phyloP scores from a whole-genome alignment of 2,329 filamentous ascomycete species.

The Chaetomium sp. region DNA sequence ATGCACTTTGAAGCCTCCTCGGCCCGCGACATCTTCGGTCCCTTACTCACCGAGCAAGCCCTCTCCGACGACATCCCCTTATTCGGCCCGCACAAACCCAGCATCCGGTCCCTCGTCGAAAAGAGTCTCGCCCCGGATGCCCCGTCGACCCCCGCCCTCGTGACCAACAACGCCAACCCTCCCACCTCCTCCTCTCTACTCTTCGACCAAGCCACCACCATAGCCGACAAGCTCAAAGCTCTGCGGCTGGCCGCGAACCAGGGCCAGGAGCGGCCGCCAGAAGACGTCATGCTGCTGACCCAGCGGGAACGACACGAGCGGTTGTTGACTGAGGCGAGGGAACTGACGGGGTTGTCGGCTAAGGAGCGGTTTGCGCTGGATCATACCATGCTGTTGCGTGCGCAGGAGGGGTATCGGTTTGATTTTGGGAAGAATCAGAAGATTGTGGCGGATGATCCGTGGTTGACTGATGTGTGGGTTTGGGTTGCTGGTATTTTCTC shows the following conservation, averaged over 20 bases:
- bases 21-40: constrained; percentile 46
- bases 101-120: constrained; percentile 38
- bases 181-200: constrained; percentile 32
- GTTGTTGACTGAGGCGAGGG: constrained; percentile 40
- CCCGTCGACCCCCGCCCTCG: constrained; percentile 31
- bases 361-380: constrained; percentile 49
- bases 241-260: constrained; percentile 32
- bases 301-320: constrained; percentile 54
- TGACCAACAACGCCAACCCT: constrained; percentile 29
- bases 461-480: constrained; percentile 73
- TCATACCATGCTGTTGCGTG: constrained; percentile 53
- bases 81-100: constrained; percentile 47
- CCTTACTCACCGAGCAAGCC: constrained; percentile 47
- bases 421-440: constrained; percentile 58
- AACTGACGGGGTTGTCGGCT: constrained; percentile 41
- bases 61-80: constrained; percentile 49
- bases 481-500: constrained; percentile 54
- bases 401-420: constrained; percentile 57
- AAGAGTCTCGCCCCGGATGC: constrained; percentile 31
- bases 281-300: constrained; percentile 32
- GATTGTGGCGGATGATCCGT: constrained; percentile 64
- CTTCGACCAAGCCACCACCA: constrained; percentile 36
- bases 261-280: constrained; percentile 9
- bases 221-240: constrained; percentile 44
- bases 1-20: constrained; percentile 55